Evolutionary conservation across 1,284 basidiomycete genomes (phyloP), one percentile per base, ranked within the genome.

Genomic region (Caloboletus firmus): DNA sequence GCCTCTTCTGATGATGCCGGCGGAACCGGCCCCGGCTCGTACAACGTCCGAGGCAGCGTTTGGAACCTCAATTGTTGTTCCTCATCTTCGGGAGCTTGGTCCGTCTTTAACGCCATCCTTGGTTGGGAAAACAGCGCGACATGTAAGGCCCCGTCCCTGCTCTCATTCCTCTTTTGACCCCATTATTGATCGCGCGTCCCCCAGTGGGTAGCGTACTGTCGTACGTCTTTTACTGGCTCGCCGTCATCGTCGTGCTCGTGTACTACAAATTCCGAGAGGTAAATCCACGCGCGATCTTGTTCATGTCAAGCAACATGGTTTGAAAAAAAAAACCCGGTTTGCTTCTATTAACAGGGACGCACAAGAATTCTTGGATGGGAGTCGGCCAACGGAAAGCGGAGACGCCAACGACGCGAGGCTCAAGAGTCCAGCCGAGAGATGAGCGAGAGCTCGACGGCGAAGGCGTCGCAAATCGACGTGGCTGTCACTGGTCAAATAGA

Each of bases 31-130:
- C 91, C 93, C 0, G 93, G 93, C 4, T 85, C 86, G 5, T 96
- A 83, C 77, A 74, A 83, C 59, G 89, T 94, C 11, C 79, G 79
- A 54, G 88, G 88, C 13, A 91, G 82, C 65, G 89, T 96, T 6
- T 95, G 92, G 93, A 88, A 93, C 68, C 76, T 95, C 49, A 73
- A 89, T 56, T 95, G 91, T 73, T 94, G 93, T 68, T 85, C 83
- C 71, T 84, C 91, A 0, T 80, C 86, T 50, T 75, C 76, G 62
- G 76, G 72, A 44, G 83, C 86, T 9, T 93, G 89, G 89, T 74
- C 77, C n/a, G 79, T 93, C 59, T 91, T 93, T 69, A 75, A 76
- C 45, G 85, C 85, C 30, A 76, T 91, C 60, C 79, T 92, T 62
- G 89, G 89, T 2, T 91, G 89, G 89, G 80, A 81, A 51, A 90